Evolutionary conservation across 768 basidiomycete genomes (phyloP).

Genomic region (Suillus cothurnatus): DNA sequence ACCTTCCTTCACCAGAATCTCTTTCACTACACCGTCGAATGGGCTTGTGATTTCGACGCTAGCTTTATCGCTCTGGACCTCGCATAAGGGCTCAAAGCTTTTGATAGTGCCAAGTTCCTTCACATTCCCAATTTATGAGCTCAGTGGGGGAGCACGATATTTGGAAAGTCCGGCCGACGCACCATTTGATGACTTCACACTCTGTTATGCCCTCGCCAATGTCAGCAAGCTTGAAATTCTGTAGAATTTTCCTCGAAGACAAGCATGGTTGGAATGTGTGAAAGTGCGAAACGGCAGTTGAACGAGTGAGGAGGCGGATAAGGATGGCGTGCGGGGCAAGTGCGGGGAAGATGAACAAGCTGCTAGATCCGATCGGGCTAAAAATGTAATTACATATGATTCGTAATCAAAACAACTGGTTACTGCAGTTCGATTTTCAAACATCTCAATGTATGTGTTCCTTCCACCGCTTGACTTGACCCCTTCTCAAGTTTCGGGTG

Average conservation of each 20-base stretch:
- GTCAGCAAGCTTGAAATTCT: conserved; percentile 78
- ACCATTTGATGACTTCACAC: conserved; percentile 89
- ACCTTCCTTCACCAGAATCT: conserved; percentile 77
- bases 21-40: conserved; percentile 73
- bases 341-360: conserved; percentile 7
- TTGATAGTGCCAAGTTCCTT: conserved; percentile 51
- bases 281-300: conserved; percentile 36
- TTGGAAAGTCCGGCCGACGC: conserved; percentile 37
- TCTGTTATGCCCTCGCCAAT: conserved; percentile 93
- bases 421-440: too few species aligned
- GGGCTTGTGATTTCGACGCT: conserved; percentile 91
- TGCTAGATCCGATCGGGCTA: conserved; percentile 11
- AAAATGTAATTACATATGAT: neutral
- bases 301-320: conserved; percentile 24
- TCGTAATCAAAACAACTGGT: neutral
- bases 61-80: conserved; percentile 90
- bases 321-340: too few species aligned
- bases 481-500: neutral
- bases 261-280: conserved; percentile 37
- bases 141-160: neutral
- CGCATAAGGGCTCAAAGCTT: conserved; percentile 75
- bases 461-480: neutral
- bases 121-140: conserved; percentile 54
- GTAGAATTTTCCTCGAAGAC: conserved; percentile 39
- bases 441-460: too few species aligned